A percentile compares a stretch with the other conserved stretches of the same genome.
Conservation (phyloP, 1,284 basidiomycete species). For the Meira miltonrushii region DNA sequence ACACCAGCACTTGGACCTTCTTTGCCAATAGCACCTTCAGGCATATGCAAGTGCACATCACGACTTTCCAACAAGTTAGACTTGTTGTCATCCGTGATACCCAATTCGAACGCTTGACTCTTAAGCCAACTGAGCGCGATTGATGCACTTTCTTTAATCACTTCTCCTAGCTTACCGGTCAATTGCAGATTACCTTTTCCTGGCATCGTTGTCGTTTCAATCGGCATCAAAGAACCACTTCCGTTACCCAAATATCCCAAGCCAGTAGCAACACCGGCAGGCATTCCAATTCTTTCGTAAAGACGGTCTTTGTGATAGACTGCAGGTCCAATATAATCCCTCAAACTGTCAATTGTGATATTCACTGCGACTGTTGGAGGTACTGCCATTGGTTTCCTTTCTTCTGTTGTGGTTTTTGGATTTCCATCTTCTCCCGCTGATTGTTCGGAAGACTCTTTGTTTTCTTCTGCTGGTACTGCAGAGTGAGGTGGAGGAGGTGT, state of each 20-base stretch:
- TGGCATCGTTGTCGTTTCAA: conserved; percentile 61
- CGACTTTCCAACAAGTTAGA: conserved; percentile 73
- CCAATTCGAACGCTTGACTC: conserved; percentile 77
- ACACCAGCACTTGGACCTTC: conserved; percentile 95
- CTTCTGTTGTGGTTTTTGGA: conserved; percentile 64
- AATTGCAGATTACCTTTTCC: conserved; percentile 68
- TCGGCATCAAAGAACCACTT: conserved; percentile 91
- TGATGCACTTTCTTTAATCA: conserved; percentile 91
- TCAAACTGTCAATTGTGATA: conserved; percentile 79
- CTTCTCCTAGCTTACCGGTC: conserved; percentile 95
- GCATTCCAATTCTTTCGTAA: conserved; percentile 67
- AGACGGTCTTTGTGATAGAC: conserved; percentile 92
- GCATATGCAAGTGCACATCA: conserved; percentile 54
- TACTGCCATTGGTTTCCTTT: conserved; percentile 74
- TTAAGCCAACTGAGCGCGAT: conserved; percentile 92
- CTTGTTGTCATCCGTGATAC: conserved; percentile 63
- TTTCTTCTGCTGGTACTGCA: conserved; percentile 15
- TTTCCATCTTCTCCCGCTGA: conserved; percentile 18
- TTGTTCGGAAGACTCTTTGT: too few species aligned
- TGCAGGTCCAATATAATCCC: conserved; percentile 93
- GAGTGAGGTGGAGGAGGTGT: conserved; percentile 19
- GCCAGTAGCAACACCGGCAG: conserved; percentile 87
- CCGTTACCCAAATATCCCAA: conserved; percentile 94
- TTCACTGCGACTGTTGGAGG: conserved; percentile 73
- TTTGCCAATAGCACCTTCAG: conserved; percentile 82